Base-by-base conservation (phyloP, 331 rosid genomes). In the Acacia pycnantha region DNA sequence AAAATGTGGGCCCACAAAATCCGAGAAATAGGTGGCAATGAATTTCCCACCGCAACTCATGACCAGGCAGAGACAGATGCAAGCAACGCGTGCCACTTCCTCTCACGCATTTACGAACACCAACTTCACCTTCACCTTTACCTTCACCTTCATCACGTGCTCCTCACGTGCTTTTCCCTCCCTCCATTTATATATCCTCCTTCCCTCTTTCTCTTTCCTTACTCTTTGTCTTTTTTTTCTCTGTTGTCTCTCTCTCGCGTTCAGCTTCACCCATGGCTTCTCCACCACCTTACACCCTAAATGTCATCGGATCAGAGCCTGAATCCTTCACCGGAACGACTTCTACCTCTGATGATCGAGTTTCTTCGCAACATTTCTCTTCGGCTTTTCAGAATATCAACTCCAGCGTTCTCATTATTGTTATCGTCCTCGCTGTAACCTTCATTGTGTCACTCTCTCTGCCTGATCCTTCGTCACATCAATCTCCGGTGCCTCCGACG, bases 401-500 rank as follows among this genome's bases (percentile, higher is more conserved):
- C 26, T 94, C 97, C 0, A 91, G 97, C 92, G 84, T 95, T 41
- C 76, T 92, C 35, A 89, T 93, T 19, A 92, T 91, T 50, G 31
- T 91, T 3, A 79, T 84, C 3, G 84, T 93, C 73, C 88, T 95
- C 35, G 66, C 85, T 54, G 73, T 91, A 70, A 91, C 97, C 7
- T 80, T 91, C 10, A 79, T 86, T 0, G 79, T 92, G 6, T 95
- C 97, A 1, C 73, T 92, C 4, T 77, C 87, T 95, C 76, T 93
- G 93, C 15, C 85, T 87, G 54, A 85, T 95, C 31, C 92, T 95
- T 72, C 92, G 94, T 6, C 90, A 90, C 77, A 84, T 92, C 78
- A 93, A 90, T 85, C 85, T 93, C 44, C 89, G 89, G 16, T 88
- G 93, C 31, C 90, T 95, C 88, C 92, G 91, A 48, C 94, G 82